Evolutionary conservation across 176 grass and related monocot genomes (phyloP).

Genomic region (Oryza nivara): DNA sequence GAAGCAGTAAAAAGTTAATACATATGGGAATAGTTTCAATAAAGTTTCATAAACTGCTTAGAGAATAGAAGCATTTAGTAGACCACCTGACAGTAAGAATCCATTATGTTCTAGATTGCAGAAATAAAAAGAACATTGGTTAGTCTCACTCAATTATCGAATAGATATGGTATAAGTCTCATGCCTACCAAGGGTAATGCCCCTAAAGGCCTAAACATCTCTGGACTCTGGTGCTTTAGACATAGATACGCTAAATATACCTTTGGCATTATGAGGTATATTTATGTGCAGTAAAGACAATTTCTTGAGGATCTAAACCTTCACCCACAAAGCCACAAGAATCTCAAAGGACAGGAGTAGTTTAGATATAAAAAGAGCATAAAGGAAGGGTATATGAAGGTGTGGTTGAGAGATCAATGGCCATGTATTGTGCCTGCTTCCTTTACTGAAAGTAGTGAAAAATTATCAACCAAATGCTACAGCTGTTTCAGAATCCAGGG

Average conservation of each 20-base stretch:
- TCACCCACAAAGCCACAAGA: conserved; percentile 3
- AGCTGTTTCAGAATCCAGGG: conserved; percentile 33
- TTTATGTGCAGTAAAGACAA: conserved; percentile 27
- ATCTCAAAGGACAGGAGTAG: conserved; percentile 18
- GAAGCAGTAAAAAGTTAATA: conserved; percentile 27
- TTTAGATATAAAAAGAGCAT: conserved; percentile 29
- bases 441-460: conserved; percentile 45
- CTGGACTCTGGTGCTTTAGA: not conserved
- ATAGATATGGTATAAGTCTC: conserved; percentile 12
- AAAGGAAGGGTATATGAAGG: conserved; percentile 30
- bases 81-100: not conserved
- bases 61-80: not conserved
- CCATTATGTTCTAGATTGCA: not conserved
- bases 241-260: conserved; percentile 29
- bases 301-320: conserved; percentile 2
- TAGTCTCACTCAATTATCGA: conserved; percentile 3
- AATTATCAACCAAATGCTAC: conserved; percentile 30
- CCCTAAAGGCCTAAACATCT: conserved; percentile 9
- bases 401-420: conserved; percentile 24
- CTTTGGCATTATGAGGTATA: conserved; percentile 11
- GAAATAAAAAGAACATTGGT: not conserved
- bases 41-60: not conserved
- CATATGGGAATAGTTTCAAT: not conserved
- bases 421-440: conserved; percentile 20
- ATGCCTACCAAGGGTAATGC: conserved; percentile 9